Conservation (phyloP, 2,329 filamentous ascomycete genomes). For the Cytospora mali region DNA sequence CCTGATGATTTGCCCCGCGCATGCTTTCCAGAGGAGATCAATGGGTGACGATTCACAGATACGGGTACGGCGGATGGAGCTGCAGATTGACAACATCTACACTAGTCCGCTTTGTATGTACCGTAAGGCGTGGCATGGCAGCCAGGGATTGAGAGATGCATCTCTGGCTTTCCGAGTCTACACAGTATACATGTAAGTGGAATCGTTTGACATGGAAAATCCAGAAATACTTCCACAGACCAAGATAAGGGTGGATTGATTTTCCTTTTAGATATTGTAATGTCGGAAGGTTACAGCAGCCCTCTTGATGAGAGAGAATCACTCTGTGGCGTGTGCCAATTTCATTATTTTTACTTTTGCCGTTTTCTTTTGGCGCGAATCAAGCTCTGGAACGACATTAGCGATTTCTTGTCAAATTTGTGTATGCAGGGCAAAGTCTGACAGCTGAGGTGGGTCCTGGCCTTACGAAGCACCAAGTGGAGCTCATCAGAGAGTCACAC, state of each 20-base stretch:
- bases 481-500: conserved; percentile 12
- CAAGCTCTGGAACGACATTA: background rate
- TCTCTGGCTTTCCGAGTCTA: background rate
- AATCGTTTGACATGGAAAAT: background rate
- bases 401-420: conserved; percentile 8
- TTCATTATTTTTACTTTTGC: background rate
- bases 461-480: conserved; percentile 19
- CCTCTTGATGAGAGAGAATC: background rate
- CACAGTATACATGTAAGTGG: background rate
- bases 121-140: conserved; percentile 17
- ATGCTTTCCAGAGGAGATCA: conserved; percentile 11
- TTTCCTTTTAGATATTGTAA: background rate
- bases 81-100: conserved; percentile 26
- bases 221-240: background rate
- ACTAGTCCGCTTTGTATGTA: conserved; percentile 16
- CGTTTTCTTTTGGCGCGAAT: background rate
- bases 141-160: conserved; percentile 8
- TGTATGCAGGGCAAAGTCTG: conserved; percentile 12
- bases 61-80: conserved; percentile 24
- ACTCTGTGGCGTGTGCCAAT: background rate
- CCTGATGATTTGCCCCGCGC: conserved; percentile 12
- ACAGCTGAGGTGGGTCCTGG: conserved; percentile 22
- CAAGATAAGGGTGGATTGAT: background rate
- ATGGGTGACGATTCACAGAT: conserved; percentile 14
- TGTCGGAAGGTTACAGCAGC: background rate